phyloP scores from a whole-genome alignment of 257 asterid species.

The Solanum appendiculatum region DNA sequence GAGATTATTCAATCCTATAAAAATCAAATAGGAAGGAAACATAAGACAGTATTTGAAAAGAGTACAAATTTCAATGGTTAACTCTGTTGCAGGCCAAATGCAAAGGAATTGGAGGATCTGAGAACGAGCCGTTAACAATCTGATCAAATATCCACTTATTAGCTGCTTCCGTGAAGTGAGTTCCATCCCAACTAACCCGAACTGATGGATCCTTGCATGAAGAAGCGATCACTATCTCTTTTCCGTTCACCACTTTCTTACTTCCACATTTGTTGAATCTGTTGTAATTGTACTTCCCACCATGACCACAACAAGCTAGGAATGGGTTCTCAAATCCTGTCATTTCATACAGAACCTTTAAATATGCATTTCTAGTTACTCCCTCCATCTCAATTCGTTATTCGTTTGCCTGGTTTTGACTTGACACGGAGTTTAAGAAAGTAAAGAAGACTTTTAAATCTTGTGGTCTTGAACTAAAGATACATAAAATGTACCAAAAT shows the following conservation, averaged over 20 bases:
- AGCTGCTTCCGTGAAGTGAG: constrained; percentile 77
- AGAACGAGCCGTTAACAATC: constrained; percentile 51
- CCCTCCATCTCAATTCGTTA: background rate
- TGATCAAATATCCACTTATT: constrained; percentile 59
- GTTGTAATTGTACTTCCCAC: constrained; percentile 67
- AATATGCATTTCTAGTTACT: background rate
- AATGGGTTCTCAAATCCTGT: constrained; percentile 67
- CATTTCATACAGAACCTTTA: background rate
- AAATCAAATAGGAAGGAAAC: background rate
- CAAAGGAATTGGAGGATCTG: constrained; percentile 55
- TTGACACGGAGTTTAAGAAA: background rate
- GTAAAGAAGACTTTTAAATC: background rate
- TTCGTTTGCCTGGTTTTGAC: background rate
- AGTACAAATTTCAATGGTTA: background rate
- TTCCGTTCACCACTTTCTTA: constrained; percentile 42
- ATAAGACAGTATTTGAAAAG: background rate
- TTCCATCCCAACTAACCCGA: constrained; percentile 65
- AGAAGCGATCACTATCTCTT: constrained; percentile 32
- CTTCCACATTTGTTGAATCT: constrained; percentile 46
- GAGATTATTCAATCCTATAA: background rate
- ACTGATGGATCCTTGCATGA: constrained; percentile 51
- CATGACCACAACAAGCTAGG: constrained; percentile 70
- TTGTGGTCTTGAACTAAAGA: background rate
- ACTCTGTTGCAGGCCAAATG: constrained; percentile 36
- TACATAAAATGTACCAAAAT: background rate